phyloP scores from a whole-genome alignment of 192 early-diverging fungal genomes.

The Backusella mclennaniae region DNA sequence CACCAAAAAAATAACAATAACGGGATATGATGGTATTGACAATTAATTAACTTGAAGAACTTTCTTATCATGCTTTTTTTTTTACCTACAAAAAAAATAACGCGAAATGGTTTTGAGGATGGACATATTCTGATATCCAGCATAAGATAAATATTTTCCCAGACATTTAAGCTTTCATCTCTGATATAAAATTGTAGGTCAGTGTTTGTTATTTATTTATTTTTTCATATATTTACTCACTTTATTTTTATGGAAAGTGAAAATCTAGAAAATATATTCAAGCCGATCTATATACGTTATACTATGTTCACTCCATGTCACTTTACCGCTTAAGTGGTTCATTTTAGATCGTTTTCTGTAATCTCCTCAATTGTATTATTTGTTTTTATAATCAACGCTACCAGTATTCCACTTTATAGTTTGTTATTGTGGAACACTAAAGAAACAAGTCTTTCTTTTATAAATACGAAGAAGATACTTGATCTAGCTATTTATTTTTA shows the following conservation, averaged over 20 bases:
- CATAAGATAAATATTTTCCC: not conserved
- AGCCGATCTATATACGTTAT: not conserved
- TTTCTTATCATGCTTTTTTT: no score
- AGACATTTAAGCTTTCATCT: not conserved
- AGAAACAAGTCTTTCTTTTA: not conserved
- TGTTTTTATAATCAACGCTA: not conserved
- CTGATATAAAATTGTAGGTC: not conserved
- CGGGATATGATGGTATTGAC: not conserved
- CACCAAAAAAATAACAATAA: not conserved
- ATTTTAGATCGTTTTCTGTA: not conserved
- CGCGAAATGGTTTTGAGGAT: not conserved
- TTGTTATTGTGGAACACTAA: conserved; percentile 2
- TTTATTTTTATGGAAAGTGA: not conserved
- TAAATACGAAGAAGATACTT: not conserved
- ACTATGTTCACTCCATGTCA: no score
- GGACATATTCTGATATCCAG: not conserved
- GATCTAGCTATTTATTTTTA: not conserved
- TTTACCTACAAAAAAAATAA: no score
- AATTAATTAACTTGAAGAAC: not conserved
- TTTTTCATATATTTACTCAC: not conserved
- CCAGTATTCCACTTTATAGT: not conserved
- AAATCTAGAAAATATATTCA: not conserved
- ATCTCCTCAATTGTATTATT: not conserved
- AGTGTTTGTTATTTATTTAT: not conserved
- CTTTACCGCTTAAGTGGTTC: no score